Conservation (phyloP, 805 yeast species). For the Crinitomyces ghanaensis region DNA sequence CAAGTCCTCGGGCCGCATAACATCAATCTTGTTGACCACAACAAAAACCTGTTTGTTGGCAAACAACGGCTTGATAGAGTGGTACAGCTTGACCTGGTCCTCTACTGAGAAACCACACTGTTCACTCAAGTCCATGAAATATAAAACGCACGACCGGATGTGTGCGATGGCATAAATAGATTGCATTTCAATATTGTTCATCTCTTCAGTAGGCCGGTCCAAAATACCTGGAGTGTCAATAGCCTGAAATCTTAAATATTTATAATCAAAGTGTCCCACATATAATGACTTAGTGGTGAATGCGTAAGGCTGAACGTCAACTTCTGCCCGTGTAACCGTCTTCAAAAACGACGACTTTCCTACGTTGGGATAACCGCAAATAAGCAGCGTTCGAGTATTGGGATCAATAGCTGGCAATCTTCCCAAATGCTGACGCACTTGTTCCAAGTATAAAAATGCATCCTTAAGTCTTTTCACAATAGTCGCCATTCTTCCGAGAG, state of each 20-base stretch:
- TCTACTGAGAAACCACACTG: constrained; percentile 98
- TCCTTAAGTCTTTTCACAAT: constrained; percentile 91
- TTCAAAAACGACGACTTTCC: constrained; percentile 94
- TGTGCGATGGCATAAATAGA: constrained; percentile 98
- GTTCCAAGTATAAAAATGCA: constrained; percentile 86
- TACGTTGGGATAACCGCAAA: constrained; percentile 98
- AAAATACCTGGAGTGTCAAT: constrained; percentile 98
- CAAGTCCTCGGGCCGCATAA: constrained; percentile 74
- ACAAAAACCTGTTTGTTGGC: constrained; percentile 95
- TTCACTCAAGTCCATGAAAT: constrained; percentile 97
- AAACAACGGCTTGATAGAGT: constrained; percentile 91
- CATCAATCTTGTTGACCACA: constrained; percentile 91
- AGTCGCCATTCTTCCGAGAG: constrained; percentile 99
- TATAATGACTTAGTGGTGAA: constrained; percentile 95
- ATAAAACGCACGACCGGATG: constrained; percentile 88
- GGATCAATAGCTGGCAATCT: constrained; percentile 98
- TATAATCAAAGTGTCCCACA: constrained; percentile 98
- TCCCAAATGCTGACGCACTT: constrained; percentile 98
- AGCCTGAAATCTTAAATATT: constrained; percentile 95
- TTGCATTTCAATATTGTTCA: constrained; percentile 99
- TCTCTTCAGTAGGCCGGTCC: constrained; percentile 98
- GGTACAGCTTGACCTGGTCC: constrained; percentile 94
- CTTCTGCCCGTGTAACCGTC: constrained; percentile 94
- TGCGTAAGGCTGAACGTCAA: constrained; percentile 98
- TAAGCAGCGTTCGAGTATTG: constrained; percentile 90